phyloP scores from a whole-genome alignment of 805 yeast species.

The Lipomyces orientalis region DNA sequence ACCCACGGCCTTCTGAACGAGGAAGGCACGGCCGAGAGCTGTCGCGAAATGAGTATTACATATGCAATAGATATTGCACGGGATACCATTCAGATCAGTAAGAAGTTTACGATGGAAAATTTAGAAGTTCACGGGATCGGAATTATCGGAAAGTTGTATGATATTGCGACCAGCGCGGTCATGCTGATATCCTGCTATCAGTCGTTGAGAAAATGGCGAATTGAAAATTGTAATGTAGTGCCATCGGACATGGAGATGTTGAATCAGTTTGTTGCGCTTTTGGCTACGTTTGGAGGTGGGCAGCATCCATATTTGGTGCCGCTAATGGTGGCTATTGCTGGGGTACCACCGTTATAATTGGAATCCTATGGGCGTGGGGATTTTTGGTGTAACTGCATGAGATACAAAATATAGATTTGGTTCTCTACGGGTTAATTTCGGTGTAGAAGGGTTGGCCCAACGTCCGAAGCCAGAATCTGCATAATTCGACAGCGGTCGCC shows the following conservation, averaged over 20 bases:
- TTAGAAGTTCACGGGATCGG: slow-evolving; percentile 27
- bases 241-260: slow-evolving; percentile 12
- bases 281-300: slow-evolving; percentile 25
- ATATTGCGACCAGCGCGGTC: slow-evolving; percentile 11
- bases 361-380: too few relatives aligned
- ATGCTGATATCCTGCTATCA: not conserved
- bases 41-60: slow-evolving; percentile 3
- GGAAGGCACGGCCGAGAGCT: not conserved
- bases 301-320: slow-evolving; percentile 21
- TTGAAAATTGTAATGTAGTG: not conserved
- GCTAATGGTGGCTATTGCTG: slow-evolving; percentile 10
- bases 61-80: slow-evolving; percentile 20
- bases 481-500: too few relatives aligned
- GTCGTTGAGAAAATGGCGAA: not conserved
- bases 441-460: too few relatives aligned
- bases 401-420: too few relatives aligned
- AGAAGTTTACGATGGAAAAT: slow-evolving; percentile 6
- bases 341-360: not conserved
- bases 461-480: too few relatives aligned
- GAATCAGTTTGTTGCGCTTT: slow-evolving; percentile 11
- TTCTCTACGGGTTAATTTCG: too few relatives aligned
- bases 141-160: slow-evolving; percentile 23
- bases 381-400: too few relatives aligned
- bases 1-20: slow-evolving; percentile 6
- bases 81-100: slow-evolving; percentile 7